Evolutionary conservation across 352 stramenopile genomes (phyloP).

Genomic region (Vaucheria bursata): DNA sequence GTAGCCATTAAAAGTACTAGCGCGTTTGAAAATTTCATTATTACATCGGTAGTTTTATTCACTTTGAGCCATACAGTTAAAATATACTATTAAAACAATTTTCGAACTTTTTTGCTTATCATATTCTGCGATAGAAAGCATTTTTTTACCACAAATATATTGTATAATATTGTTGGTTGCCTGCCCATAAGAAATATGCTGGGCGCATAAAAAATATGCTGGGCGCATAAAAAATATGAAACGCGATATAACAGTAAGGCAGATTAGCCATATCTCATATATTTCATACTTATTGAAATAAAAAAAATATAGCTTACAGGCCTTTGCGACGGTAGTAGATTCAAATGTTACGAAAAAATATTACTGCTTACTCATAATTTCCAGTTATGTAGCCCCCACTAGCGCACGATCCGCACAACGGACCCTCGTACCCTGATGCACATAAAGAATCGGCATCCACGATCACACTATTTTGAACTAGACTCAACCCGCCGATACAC

Average conservation of each 20-base stretch:
- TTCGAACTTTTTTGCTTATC: not conserved
- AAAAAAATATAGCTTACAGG: not conserved
- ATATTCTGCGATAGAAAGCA: too few relatives aligned
- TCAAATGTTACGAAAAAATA: constrained; percentile 11
- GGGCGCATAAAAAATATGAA: not conserved
- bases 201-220: not conserved
- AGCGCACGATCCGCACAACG: constrained; percentile 11
- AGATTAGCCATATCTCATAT: not conserved
- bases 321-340: not conserved
- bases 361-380: constrained; percentile 28
- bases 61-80: not conserved
- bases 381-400: constrained; percentile 31
- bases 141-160: too few relatives aligned
- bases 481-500: not conserved
- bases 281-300: not conserved
- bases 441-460: not conserved
- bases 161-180: too few relatives aligned
- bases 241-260: not conserved
- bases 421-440: not conserved
- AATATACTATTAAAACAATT: not conserved
- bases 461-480: too few relatives aligned
- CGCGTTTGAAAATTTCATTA: not conserved
- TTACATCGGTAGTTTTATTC: not conserved
- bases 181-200: not conserved
- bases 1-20: not conserved